Evolutionary conservation across 2,329 filamentous ascomycete genomes (phyloP), one percentile per base, ranked within the genome.

Genomic region (Dissoconium aciculare): DNA sequence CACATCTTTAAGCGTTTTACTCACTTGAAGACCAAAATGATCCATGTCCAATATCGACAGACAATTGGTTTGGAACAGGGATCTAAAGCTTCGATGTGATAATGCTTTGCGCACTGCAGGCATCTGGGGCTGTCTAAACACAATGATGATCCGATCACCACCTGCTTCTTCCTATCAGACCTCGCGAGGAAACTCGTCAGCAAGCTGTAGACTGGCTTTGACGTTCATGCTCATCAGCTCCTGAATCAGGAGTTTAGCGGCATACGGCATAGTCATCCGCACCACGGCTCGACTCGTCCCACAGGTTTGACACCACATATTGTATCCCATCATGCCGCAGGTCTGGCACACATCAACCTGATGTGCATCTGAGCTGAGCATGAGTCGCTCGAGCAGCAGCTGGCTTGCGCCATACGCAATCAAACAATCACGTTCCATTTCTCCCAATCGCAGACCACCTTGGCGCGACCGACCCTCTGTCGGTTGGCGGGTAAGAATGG

Each of bases 181-280:
- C n/a, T n/a, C n/a, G n/a, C n/a, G n/a, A n/a, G 84, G 84, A 55
- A 98, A 98, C 59, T 95, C 83, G 52, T 98, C 89, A 48, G 83
- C 83, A 42, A 98, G 60, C 62, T 87, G 81, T 58, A 98, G 63
- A 35, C 80, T 69, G 36, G 92, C 87, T 39, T 85, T 80, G n/a
- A 98, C 83, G 55, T 98, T 98, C 89, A 98, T 98, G 55, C 83
- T 92, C 51, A 92, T 77, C 49, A 98, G 59, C 60, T 98, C 89
- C 62, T 98, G 89, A 28, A 95, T 82, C 33, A 98, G 62, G 51
- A 98, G 60, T 67, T 98, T 95, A 1, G 89, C 89, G 11, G 89
- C 89, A 57, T 98, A 98, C 17, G 89, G 89, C 69, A 98, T 91
- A 17, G 78, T 87, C 78, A 98, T 93, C 56, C 79, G 78, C 11